Evolutionary conservation across 192 early-diverging fungal species (phyloP).

Genomic region (Coemansia sp.): DNA sequence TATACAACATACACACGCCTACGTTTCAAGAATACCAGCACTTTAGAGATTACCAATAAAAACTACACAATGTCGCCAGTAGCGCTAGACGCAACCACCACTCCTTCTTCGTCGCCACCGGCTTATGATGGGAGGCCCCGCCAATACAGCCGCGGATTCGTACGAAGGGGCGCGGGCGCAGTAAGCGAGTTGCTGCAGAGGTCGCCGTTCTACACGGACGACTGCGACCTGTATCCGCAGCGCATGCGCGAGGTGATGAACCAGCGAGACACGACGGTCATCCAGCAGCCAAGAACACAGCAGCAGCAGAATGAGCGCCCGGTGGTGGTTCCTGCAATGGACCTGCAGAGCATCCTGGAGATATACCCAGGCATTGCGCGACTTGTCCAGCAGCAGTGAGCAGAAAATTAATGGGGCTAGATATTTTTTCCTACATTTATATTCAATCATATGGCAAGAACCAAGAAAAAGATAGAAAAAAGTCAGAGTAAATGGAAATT

Average conservation of each 20-base stretch:
- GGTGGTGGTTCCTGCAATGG: background rate
- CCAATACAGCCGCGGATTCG: too few relatives aligned
- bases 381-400: conserved; percentile 15
- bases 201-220: conserved; percentile 42
- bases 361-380: conserved; percentile 35
- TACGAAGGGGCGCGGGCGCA: too few relatives aligned
- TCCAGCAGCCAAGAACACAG: background rate
- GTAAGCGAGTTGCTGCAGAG: conserved; percentile 16
- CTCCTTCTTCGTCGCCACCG: too few relatives aligned
- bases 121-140: too few relatives aligned
- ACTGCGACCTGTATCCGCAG: conserved; percentile 51
- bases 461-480: background rate
- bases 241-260: conserved; percentile 48
- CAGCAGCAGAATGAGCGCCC: background rate
- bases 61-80: background rate
- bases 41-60: too few relatives aligned
- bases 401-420: background rate
- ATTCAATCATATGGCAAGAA: background rate
- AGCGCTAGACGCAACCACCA: background rate
- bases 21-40: background rate
- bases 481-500: background rate
- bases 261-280: conserved; percentile 10
- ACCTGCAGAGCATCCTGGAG: background rate
- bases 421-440: background rate
- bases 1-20: too few relatives aligned